Conservation (phyloP, 2,329 filamentous ascomycete genomes). For the Falciphora oryzae region DNA sequence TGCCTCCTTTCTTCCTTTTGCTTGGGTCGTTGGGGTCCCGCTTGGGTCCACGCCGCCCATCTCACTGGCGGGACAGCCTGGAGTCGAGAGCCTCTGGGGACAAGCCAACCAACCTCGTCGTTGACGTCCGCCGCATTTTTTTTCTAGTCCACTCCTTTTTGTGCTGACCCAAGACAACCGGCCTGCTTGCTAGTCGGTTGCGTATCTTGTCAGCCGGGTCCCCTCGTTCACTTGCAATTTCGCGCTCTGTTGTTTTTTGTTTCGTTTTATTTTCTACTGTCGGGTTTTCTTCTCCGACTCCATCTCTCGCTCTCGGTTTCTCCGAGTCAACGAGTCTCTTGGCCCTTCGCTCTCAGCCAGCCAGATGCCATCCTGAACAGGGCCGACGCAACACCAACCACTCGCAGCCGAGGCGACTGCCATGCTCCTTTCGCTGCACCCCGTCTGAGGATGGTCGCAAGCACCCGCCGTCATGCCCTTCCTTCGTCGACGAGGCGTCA, state of each 20-base stretch:
- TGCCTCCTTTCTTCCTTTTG: constrained; percentile 3
- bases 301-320: background rate
- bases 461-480: constrained; percentile 46
- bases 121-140: background rate
- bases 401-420: background rate
- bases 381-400: background rate
- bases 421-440: constrained; percentile 4
- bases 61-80: background rate
- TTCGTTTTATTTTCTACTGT: background rate
- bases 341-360: background rate
- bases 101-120: background rate
- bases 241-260: background rate
- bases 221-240: background rate
- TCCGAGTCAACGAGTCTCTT: background rate
- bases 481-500: constrained; percentile 54
- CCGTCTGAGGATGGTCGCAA: constrained; percentile 18
- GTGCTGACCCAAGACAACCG: background rate
- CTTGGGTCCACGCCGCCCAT: background rate
- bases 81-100: background rate
- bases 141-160: background rate
- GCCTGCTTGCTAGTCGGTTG: background rate
- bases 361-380: background rate
- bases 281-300: background rate
- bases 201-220: background rate
- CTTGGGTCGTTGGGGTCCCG: background rate